phyloP scores from a whole-genome alignment of 352 stramenopile genomes.

The Globisporangium cystogenes region DNA sequence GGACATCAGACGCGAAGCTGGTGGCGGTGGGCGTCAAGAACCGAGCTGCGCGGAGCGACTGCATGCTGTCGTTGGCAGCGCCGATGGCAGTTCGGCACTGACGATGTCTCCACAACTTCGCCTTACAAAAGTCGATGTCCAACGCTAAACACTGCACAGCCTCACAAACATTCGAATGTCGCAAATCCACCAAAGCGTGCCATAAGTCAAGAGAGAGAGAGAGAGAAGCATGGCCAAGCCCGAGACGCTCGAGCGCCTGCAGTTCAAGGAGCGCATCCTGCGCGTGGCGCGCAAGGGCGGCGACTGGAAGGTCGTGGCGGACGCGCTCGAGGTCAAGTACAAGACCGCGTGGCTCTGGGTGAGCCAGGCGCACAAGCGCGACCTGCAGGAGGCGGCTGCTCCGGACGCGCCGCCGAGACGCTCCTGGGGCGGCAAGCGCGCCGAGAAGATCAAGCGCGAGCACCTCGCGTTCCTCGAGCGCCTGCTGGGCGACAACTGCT shows the following conservation, averaged over 20 bases:
- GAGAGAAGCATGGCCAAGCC: slow-evolving; percentile 14
- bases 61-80: no score
- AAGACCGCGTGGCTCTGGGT: slow-evolving; percentile 20
- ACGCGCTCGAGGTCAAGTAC: slow-evolving; percentile 17
- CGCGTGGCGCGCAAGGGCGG: slow-evolving; percentile 16
- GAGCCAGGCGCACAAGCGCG: slow-evolving; percentile 15
- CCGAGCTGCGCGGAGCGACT: no score
- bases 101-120: no score
- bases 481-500: slow-evolving; percentile 14
- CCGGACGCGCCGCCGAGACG: slow-evolving; percentile 7
- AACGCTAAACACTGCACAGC: no score
- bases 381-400: slow-evolving; percentile 11
- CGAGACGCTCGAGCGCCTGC: slow-evolving; percentile 15
- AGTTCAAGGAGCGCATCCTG: slow-evolving; percentile 15
- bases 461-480: slow-evolving; percentile 15
- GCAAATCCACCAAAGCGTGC: no score
- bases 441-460: slow-evolving; percentile 16
- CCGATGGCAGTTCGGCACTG: no score
- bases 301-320: slow-evolving; percentile 15
- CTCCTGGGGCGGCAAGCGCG: slow-evolving; percentile 15
- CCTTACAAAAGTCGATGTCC: no score
- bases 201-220: no score
- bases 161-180: no score
- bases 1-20: no score
- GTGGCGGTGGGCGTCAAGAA: no score